phyloP scores from a whole-genome alignment of 306 rosid species.

The Corylus americana region DNA sequence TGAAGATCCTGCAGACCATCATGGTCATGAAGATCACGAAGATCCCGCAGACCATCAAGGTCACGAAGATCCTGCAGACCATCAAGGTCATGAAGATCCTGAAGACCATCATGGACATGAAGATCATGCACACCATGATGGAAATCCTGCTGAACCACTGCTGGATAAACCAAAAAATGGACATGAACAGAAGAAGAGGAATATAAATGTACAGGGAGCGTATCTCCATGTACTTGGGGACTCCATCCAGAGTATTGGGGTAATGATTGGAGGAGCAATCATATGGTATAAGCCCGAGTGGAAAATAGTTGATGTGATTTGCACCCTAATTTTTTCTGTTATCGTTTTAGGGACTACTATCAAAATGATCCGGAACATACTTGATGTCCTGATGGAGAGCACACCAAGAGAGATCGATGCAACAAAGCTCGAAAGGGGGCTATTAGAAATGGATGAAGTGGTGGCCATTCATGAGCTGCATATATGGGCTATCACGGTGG shows the following conservation, averaged over 20 bases:
- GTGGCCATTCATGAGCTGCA: slow-evolving; percentile 80
- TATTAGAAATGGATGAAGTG: slow-evolving; percentile 71
- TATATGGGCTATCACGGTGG: slow-evolving; percentile 81
- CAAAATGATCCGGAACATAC: slow-evolving; percentile 64
- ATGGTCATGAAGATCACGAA: slow-evolving; percentile 3
- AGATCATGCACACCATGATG: slow-evolving; percentile 28
- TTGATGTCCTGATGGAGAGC: slow-evolving; percentile 81
- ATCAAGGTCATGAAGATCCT: slow-evolving; percentile 13
- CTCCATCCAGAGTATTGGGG: slow-evolving; percentile 71
- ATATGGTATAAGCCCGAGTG: slow-evolving; percentile 71
- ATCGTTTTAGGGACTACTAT: slow-evolving; percentile 71
- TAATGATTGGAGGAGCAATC: slow-evolving; percentile 78
- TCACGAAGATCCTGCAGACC: slow-evolving; percentile 25
- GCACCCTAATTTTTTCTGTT: slow-evolving; percentile 65
- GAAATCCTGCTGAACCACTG: slow-evolving; percentile 42
- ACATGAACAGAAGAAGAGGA: slow-evolving; percentile 45
- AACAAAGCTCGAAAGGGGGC: slow-evolving; percentile 55
- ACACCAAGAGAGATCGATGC: slow-evolving; percentile 80
- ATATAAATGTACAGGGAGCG: slow-evolving; percentile 72
- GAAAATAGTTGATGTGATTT: slow-evolving; percentile 67
- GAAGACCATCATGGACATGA: slow-evolving; percentile 30
- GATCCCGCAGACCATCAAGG: slow-evolving; percentile 16
- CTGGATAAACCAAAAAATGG: slow-evolving; percentile 38
- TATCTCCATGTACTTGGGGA: slow-evolving; percentile 86
- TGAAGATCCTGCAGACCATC: slow-evolving; percentile 28